These are phyloP conservation scores for Candida pseudoviswanathii DNA, from an alignment of 1,139 yeast genomes.

Conservation along the genomic window DNA sequence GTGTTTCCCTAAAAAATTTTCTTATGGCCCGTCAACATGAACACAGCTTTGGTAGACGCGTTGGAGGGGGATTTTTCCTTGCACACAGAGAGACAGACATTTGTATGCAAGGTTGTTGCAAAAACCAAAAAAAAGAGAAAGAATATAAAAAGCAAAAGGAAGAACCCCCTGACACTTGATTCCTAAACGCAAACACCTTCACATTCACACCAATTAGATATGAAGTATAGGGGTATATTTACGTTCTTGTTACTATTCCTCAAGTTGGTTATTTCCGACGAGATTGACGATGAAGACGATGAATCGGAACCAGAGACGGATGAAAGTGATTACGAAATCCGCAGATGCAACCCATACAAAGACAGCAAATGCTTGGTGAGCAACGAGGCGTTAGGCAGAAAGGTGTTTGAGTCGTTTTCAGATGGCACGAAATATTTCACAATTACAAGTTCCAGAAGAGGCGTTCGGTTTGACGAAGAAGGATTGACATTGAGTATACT, in stretches of 20 bases:
- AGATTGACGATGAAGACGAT: background rate
- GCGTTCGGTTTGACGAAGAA: constrained; percentile 14
- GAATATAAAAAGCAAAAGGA: background rate
- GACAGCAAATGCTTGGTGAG: constrained; percentile 25
- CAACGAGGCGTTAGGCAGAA: constrained; percentile 24
- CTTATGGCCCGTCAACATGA: background rate
- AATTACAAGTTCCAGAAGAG: constrained; percentile 13
- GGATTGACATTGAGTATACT: constrained; percentile 23
- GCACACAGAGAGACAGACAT: background rate
- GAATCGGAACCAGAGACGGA: constrained; percentile 2
- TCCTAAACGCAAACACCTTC: no score
- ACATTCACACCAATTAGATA: background rate
- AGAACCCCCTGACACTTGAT: background rate
- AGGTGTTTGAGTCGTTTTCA: constrained; percentile 19
- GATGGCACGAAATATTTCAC: constrained; percentile 16
- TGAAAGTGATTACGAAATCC: constrained; percentile 13
- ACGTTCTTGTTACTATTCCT: constrained; percentile 2
- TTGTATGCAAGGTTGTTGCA: constrained; percentile 3
- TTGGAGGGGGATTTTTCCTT: background rate
- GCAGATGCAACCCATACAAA: constrained; percentile 27
- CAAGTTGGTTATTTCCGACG: background rate
- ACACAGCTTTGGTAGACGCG: background rate
- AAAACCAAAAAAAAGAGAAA: constrained; percentile 1
- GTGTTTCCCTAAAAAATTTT: constrained; percentile 1
- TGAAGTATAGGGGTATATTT: background rate